Percentiles rank a stretch among this genome's conserved stretches.
Conservation (phyloP, 1,139 yeast species). For the Candida frijolesensis region DNA sequence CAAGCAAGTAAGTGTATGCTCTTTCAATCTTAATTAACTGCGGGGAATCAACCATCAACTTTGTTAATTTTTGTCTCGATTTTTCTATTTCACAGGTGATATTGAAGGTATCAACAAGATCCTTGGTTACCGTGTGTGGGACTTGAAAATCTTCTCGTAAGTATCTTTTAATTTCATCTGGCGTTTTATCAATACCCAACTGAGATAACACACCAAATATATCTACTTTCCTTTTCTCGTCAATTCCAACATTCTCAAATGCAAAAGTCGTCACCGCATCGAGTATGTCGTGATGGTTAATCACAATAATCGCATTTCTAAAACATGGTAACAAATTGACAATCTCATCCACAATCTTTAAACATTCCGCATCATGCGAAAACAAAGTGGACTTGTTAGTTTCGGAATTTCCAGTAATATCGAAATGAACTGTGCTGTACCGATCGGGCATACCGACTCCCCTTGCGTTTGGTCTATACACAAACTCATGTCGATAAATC, state of each 20-base stretch:
- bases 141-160: slow-evolving; percentile 72
- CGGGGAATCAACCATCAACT: slow-evolving; percentile 77
- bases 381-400: slow-evolving; percentile 33
- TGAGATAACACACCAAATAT: slow-evolving; percentile 76
- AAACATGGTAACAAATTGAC: slow-evolving; percentile 66
- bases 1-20: slow-evolving; percentile 59
- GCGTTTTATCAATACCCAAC: slow-evolving; percentile 68
- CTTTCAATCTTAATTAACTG: slow-evolving; percentile 60
- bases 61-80: slow-evolving; percentile 63
- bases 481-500: slow-evolving; percentile 74
- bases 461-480: slow-evolving; percentile 64
- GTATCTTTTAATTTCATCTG: slow-evolving; percentile 64
- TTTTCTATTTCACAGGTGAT: slow-evolving; percentile 68
- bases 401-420: slow-evolving; percentile 55
- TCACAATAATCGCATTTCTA: slow-evolving; percentile 53
- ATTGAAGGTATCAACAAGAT: slow-evolving; percentile 72
- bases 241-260: slow-evolving; percentile 72
- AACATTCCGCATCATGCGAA: slow-evolving; percentile 81
- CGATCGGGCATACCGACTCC: slow-evolving; percentile 68
- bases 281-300: slow-evolving; percentile 81
- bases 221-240: slow-evolving; percentile 60
- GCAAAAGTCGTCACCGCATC: slow-evolving; percentile 65
- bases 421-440: slow-evolving; percentile 84
- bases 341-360: slow-evolving; percentile 79
- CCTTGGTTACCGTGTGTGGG: slow-evolving; percentile 80